Conservation (phyloP, 495 filamentous ascomycete genomes). For the Penicillium simplicissimum region DNA sequence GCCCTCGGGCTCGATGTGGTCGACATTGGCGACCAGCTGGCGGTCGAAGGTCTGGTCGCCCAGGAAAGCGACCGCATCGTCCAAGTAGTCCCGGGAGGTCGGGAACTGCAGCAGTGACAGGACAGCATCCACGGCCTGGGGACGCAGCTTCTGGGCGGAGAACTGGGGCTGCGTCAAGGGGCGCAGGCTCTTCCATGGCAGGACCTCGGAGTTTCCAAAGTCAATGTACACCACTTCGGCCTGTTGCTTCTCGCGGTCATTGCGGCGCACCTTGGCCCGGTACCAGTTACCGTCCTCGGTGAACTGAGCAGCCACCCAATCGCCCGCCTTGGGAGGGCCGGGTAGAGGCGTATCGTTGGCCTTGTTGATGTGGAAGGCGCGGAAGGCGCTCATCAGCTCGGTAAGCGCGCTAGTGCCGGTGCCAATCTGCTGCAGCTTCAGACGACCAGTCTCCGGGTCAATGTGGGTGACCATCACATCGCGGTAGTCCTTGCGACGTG, state of each 20-base stretch:
- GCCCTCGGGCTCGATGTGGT: constrained; percentile 74
- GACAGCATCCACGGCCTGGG: constrained; percentile 84
- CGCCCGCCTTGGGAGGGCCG: constrained; percentile 83
- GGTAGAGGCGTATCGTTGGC: constrained; percentile 70
- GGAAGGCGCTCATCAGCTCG: constrained; percentile 84
- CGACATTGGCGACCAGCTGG: constrained; percentile 86
- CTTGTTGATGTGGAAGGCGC: constrained; percentile 75
- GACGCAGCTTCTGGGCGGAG: constrained; percentile 70
- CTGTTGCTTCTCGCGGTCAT: constrained; percentile 84
- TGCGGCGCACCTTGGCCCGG: constrained; percentile 83
- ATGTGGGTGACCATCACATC: constrained; percentile 90
- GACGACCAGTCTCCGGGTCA: constrained; percentile 64
- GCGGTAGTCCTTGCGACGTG: constrained; percentile 80
- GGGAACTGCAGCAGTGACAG: constrained; percentile 92
- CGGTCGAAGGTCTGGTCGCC: constrained; percentile 63
- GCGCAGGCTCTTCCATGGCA: constrained; percentile 80
- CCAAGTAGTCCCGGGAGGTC: constrained; percentile 70
- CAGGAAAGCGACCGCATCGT: constrained; percentile 73
- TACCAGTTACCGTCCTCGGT: constrained; percentile 90
- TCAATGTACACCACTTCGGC: constrained; percentile 93
- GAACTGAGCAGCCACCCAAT: constrained; percentile 87
- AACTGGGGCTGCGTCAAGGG: constrained; percentile 78
- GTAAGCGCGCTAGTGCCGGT: constrained; percentile 78
- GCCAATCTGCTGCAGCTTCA: constrained; percentile 89
- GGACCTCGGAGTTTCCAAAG: constrained; percentile 89